A percentile compares a stretch with the other conserved stretches of the same genome.
These are phyloP conservation scores for Zostera marina DNA, from an alignment of 116 monocot genomes.

Conservation along the genomic window DNA sequence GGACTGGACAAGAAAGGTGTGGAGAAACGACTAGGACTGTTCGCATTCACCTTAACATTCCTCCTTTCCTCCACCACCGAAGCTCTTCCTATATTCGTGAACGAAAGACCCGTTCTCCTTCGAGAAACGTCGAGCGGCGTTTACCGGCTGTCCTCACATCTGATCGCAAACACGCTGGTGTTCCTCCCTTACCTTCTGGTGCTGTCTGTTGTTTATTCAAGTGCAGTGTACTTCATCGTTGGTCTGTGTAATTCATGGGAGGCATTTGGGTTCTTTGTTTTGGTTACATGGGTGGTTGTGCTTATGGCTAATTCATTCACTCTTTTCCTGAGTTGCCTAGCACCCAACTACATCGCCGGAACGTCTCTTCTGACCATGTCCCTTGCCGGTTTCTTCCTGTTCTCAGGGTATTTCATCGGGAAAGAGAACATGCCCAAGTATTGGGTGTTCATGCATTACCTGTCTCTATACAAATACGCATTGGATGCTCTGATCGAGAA, in stretches of 20 bases:
- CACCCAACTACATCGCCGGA: slow-evolving; percentile 87
- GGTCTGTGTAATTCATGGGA: slow-evolving; percentile 52
- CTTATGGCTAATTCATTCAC: slow-evolving; percentile 90
- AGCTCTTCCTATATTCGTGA: slow-evolving; percentile 80
- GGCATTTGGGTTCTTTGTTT: slow-evolving; percentile 54
- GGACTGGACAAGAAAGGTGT: slow-evolving; percentile 48
- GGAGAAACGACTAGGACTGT: slow-evolving; percentile 70
- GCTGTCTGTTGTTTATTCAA: slow-evolving; percentile 59
- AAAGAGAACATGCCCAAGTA: slow-evolving; percentile 66
- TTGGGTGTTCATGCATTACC: slow-evolving; percentile 83
- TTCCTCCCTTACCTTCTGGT: slow-evolving; percentile 83
- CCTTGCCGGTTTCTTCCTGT: slow-evolving; percentile 77
- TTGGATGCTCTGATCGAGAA: slow-evolving; percentile 81
- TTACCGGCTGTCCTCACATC: slow-evolving; percentile 83
- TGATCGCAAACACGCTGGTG: slow-evolving; percentile 61
- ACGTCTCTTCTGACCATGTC: slow-evolving; percentile 68
- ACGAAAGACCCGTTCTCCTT: slow-evolving; percentile 65
- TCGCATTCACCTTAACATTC: slow-evolving; percentile 92
- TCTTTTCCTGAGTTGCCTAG: slow-evolving; percentile 65
- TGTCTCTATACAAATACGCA: slow-evolving; percentile 72
- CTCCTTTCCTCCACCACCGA: slow-evolving; percentile 89
- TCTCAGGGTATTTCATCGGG: slow-evolving; percentile 86
- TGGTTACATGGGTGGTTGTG: slow-evolving; percentile 62
- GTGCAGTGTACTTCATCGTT: slow-evolving; percentile 65
- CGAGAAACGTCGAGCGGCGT: slow-evolving; percentile 61